Evolutionary conservation across 2,329 filamentous ascomycete species (phyloP), one percentile per base, ranked within the genome.

Genomic region (Sporothrix protearum): DNA sequence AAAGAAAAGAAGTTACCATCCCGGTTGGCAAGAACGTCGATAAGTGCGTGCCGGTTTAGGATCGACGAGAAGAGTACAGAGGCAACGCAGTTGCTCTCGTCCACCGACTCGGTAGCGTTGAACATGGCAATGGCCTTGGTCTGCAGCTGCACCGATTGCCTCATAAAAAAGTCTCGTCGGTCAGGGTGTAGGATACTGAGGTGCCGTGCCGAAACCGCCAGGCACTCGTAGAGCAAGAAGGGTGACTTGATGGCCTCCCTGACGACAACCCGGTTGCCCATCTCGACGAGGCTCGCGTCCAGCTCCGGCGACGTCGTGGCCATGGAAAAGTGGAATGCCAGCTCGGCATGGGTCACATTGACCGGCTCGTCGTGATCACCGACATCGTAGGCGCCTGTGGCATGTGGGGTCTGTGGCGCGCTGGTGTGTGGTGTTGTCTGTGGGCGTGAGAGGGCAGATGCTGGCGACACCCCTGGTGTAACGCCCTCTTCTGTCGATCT

Each of bases 41-140:
- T 84, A 3, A 87, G 79, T 51, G 82, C 80, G 69, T 86, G 84
- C 7, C 85, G 78, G 53, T 83, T 82, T 0, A 85, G 75, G 5
- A 81, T 72, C 22, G 79, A 77, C 5, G 83, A 81, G 75, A 85
- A 85, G n/a, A 85, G 76, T 70, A 84, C 83, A 16, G 82, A 78
- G 1, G 82, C 80, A 1, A 75, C 76, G 36, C 71, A 68, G 55
- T 74, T 73, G 49, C 73, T 72, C 42, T 73, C 39, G 39, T 63
- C 57, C 14, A 75, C 61, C 72, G 64, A 74, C 67, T 72, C 76
- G 73, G 73, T 80, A 47, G 68, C 73, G 74, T 79, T 83, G 74
- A 81, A 83, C 71, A 78, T 77, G 59, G 77, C 76, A 25, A 85
- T 77, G 42, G 81, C 83, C 2, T 81, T 80, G 0, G 82, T 84